Evolutionary conservation across 2,329 filamentous ascomycete species (phyloP).

Genomic region (Bertia moriformis): DNA sequence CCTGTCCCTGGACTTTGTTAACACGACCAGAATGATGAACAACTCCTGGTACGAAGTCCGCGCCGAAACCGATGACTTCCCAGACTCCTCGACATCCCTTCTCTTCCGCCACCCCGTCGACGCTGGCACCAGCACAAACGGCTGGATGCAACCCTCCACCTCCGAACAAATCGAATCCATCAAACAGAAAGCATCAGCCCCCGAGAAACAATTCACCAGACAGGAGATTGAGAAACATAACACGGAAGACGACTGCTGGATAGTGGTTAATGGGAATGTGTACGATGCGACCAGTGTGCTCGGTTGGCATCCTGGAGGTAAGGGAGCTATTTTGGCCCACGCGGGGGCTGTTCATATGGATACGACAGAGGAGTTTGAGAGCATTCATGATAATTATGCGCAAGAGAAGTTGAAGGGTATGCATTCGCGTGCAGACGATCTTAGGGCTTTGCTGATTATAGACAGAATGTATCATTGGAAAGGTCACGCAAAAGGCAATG

Average conservation of each 20-base stretch:
- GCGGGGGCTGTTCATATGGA: slow-evolving; percentile 31
- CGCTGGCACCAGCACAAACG: slow-evolving; percentile 22
- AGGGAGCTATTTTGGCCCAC: slow-evolving; percentile 28
- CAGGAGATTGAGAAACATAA: slow-evolving; percentile 36
- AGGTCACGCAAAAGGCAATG: slow-evolving; percentile 29
- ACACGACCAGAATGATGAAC: slow-evolving; percentile 29
- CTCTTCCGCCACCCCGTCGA: slow-evolving; percentile 30
- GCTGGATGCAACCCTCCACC: slow-evolving; percentile 33
- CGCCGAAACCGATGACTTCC: slow-evolving; percentile 14
- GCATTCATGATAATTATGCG: slow-evolving; percentile 33
- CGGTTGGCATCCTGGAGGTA: slow-evolving; percentile 32
- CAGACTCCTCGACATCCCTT: slow-evolving; percentile 15
- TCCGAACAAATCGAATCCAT: slow-evolving; percentile 26
- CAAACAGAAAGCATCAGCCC: slow-evolving; percentile 25
- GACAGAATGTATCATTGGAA: slow-evolving; percentile 30
- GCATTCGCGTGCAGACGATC: too few relatives aligned
- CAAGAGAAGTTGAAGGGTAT: slow-evolving; percentile 29
- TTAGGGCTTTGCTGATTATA: too few relatives aligned
- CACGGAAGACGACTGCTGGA: slow-evolving; percentile 31
- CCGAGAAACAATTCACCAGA: slow-evolving; percentile 33
- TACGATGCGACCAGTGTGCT: slow-evolving; percentile 32
- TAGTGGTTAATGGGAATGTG: slow-evolving; percentile 33
- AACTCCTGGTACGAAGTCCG: slow-evolving; percentile 32
- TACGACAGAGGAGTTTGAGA: slow-evolving; percentile 30
- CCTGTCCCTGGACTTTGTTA: background rate